Percentiles rank a stretch among this genome's conserved stretches.
Evolutionary conservation across 2,329 filamentous ascomycete species (phyloP).

Genomic region (Stagonosporopsis tanaceti): DNA sequence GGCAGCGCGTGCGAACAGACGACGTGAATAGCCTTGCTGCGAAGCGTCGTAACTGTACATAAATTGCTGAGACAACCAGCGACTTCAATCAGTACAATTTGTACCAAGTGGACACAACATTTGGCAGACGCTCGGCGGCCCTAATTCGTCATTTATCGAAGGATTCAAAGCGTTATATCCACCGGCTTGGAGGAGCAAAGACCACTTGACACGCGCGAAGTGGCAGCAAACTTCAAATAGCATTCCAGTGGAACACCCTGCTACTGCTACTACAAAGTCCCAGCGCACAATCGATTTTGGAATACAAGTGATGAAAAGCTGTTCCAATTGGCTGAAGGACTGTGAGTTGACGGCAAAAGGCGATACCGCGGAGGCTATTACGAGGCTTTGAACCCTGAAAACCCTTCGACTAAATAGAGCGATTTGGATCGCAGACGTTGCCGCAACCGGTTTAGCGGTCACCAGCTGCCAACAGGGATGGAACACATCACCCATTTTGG

Average conservation of each 20-base stretch:
- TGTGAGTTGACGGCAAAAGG: neutral
- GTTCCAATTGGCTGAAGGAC: no score
- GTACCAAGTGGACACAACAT: neutral
- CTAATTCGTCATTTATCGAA: neutral
- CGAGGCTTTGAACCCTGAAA: no score
- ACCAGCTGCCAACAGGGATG: neutral
- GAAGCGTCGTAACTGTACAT: neutral
- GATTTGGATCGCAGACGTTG: neutral
- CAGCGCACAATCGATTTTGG: neutral
- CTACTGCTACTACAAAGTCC: neutral
- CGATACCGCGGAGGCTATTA: neutral
- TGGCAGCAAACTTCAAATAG: neutral
- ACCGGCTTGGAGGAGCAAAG: neutral
- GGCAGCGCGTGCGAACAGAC: slow-evolving; percentile 5
- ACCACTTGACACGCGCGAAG: neutral
- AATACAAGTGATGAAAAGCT: neutral
- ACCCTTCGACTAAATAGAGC: neutral
- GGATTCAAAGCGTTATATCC: neutral
- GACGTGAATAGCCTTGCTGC: neutral
- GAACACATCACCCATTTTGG: neutral
- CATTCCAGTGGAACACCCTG: neutral
- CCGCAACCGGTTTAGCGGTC: neutral
- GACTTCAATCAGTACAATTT: neutral
- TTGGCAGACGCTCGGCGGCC: neutral
- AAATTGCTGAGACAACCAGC: neutral